These are phyloP conservation scores for Sporothrix globosa DNA, from an alignment of 2,329 filamentous ascomycete species.

Conservation along the genomic window DNA sequence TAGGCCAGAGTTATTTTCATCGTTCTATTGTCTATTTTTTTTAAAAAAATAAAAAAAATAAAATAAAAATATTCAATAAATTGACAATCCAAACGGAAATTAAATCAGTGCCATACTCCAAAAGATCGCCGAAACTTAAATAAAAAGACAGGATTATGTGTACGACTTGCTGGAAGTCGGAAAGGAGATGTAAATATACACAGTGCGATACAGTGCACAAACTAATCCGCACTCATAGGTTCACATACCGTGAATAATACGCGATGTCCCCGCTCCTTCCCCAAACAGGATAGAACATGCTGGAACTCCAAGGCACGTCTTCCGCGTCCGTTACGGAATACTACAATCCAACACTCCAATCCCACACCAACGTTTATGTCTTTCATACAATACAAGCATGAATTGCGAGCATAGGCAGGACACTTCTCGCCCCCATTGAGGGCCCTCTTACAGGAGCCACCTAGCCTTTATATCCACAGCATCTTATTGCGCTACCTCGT, in stretches of 20 bases:
- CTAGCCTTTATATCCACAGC: not conserved
- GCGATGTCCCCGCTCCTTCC: slow-evolving; percentile 9
- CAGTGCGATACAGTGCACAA: not conserved
- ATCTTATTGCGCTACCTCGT: no score
- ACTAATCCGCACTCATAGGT: not conserved
- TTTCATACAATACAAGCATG: no score
- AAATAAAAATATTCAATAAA: not conserved
- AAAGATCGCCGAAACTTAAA: no score
- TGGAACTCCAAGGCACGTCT: slow-evolving; percentile 2
- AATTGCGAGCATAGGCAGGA: not conserved
- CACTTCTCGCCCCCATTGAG: not conserved
- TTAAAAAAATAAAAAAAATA: no score
- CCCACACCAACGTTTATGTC: not conserved
- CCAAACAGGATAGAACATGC: slow-evolving; percentile 15
- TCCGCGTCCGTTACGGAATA: not conserved
- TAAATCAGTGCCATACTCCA: no score
- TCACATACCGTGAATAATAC: not conserved
- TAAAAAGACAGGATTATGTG: no score
- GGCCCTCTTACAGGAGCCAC: not conserved
- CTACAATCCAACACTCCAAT: not conserved
- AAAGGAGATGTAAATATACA: slow-evolving; percentile 14
- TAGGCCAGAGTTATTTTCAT: no score
- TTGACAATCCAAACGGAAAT: not conserved
- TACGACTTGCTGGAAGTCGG: not conserved
- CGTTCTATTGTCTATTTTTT: no score